Percentiles rank a stretch among this genome's conserved stretches.
These are phyloP conservation scores for Lepidopterella palustris DNA, from an alignment of 495 filamentous ascomycete genomes.

Conservation along the genomic window DNA sequence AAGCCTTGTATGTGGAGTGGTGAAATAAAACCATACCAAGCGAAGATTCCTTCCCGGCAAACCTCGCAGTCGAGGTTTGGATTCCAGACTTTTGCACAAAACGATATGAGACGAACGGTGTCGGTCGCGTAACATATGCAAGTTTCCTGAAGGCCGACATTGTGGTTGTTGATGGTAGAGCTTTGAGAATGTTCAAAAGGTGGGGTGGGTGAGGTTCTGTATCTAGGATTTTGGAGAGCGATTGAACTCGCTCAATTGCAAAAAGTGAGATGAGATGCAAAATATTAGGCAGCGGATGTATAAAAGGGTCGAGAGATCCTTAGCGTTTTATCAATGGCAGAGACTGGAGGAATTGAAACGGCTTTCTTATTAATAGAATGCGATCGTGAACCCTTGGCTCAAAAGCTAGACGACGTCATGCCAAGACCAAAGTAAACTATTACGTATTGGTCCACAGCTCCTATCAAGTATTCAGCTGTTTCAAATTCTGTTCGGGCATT, in stretches of 20 bases:
- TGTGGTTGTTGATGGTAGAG: background rate
- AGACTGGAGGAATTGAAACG: background rate
- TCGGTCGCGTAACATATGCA: background rate
- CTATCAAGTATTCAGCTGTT: background rate
- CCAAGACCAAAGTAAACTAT: background rate
- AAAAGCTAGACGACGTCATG: background rate
- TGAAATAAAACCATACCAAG: background rate
- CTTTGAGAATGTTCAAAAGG: background rate
- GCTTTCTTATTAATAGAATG: background rate
- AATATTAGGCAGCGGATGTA: background rate
- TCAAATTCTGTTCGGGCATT: background rate
- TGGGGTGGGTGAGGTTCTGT: background rate
- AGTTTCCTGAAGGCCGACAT: background rate
- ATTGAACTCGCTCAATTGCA: background rate
- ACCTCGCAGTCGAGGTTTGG: background rate
- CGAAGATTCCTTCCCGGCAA: background rate
- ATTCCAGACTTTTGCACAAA: background rate
- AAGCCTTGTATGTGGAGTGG: background rate
- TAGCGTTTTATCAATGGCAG: background rate
- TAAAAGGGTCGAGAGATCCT: background rate
- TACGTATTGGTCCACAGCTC: background rate
- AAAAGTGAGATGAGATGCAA: background rate
- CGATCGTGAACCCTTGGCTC: background rate
- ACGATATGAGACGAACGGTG: background rate
- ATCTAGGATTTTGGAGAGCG: background rate